Conservation (phyloP, 129 eudicot genomes). For the Ambrosia artemisiifolia region DNA sequence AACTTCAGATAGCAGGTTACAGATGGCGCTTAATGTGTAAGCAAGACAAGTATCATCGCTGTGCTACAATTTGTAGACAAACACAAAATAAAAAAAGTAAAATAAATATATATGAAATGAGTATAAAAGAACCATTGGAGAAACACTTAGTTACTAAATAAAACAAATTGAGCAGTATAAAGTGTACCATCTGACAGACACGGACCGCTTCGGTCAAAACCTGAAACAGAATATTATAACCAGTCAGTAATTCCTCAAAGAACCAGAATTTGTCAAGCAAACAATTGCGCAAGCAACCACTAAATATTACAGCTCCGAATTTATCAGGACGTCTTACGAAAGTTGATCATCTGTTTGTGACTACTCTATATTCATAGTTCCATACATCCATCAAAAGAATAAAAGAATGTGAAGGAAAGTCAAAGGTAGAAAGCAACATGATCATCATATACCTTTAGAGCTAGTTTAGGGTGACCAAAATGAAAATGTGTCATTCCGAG, state of each 20-base stretch:
- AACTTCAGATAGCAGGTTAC: constrained; percentile 79
- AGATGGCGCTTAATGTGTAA: constrained; percentile 89
- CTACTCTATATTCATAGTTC: too few species aligned
- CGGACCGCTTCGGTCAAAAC: constrained; percentile 91
- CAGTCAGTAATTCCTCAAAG: neutral
- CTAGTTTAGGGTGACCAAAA: constrained; percentile 90
- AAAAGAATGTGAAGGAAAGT: neutral
- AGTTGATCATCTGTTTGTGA: neutral
- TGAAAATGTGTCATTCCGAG: constrained; percentile 96
- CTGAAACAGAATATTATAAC: constrained; percentile 40
- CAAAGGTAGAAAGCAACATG: neutral
- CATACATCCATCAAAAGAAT: neutral
- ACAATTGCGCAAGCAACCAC: neutral
- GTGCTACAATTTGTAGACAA: constrained; percentile 50
- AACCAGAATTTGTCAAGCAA: neutral
- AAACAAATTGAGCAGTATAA: neutral
- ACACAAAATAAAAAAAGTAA: neutral
- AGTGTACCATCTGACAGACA: constrained; percentile 81
- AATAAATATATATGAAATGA: neutral
- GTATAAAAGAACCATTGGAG: constrained; percentile 3
- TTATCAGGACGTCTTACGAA: neutral
- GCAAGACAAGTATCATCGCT: constrained; percentile 94
- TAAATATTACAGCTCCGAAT: neutral
- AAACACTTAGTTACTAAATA: neutral
- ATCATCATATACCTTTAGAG: constrained; percentile 66